These are phyloP conservation scores for Lepidium didymum DNA, from an alignment of 345 rosid genomes.

Conservation along the genomic window DNA sequence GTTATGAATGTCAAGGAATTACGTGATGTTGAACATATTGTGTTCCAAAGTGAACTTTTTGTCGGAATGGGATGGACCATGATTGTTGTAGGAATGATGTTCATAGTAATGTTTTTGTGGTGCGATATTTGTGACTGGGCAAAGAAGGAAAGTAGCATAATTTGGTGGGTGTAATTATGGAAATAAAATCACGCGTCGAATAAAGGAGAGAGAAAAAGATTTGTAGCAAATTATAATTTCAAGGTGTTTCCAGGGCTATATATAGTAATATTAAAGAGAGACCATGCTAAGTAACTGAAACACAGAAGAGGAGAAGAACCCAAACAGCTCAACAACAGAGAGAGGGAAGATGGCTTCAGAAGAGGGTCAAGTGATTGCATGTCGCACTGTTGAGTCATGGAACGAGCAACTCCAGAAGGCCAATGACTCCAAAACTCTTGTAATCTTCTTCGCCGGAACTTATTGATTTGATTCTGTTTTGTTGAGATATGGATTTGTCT, in stretches of 20 bases:
- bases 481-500: not conserved
- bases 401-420: conserved; percentile 46
- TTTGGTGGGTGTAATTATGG: conserved; percentile 12
- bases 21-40: not conserved
- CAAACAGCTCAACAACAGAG: not conserved
- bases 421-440: conserved; percentile 64
- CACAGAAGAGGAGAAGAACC: not conserved
- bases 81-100: not conserved
- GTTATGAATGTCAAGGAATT: not conserved
- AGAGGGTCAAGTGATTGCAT: conserved; percentile 67
- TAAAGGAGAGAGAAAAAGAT: not conserved
- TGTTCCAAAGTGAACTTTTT: not conserved
- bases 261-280: not conserved
- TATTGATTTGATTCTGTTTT: not conserved
- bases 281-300: conserved; percentile 3
- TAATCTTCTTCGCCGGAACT: conserved; percentile 2
- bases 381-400: conserved; percentile 69
- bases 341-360: conserved; percentile 35
- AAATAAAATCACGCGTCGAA: conserved; percentile 20
- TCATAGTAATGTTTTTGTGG: not conserved
- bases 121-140: not conserved
- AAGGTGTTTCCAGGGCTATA: not conserved
- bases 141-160: not conserved
- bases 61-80: not conserved
- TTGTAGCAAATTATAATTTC: not conserved